Evolutionary conservation across 768 basidiomycete genomes (phyloP), one percentile per base, ranked within the genome.

Genomic region (Butyriboletus loyo): DNA sequence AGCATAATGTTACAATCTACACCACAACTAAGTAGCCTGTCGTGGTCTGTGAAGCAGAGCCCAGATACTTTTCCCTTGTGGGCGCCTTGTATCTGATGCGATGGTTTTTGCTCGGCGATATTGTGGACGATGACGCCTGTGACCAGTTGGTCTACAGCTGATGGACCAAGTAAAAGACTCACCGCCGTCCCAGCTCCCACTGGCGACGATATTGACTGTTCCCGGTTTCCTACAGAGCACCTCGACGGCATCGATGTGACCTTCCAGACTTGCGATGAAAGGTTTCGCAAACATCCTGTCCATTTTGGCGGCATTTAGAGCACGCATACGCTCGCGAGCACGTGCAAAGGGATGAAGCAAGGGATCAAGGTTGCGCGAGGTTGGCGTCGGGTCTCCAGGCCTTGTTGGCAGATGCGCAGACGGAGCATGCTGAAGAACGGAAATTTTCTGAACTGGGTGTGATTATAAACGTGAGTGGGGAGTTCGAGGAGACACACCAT

Each of bases 241-340:
- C 71, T 97, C 95, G n/a, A 98, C 86, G 17, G 93, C 92, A 66
- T 98, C 95, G 35, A 89, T 77, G 68, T 98, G 97, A 2, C 97
- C 97, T 54, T 97, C 95, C 44, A 99, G 68, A 47, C 84, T 80
- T 34, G 83, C 91, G 15, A 99, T 77, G 63, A 98, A 98, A 0
- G 97, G 97, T 63, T 97, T 98, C n/a, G 97, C 86, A 66, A 98
- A 98, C 74, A 99, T 92, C 53, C 91, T 78, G 46, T 98, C 96
- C 80, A 99, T 90, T 74, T 99, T 99, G 14, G 88, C 89, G 2
- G 97, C 97, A 57, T 94, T 96, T 41, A 98, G 68, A 3, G 97
- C 97, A 53, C 97, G 85, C 19, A 84, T 94, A 32, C 96, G 90
- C 73, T 99, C 97, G 46, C 97, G 76, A 5, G 93, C 89, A 21